A percentile compares a stretch with the other conserved stretches of the same genome.
phyloP scores from a whole-genome alignment of 441 rosid genomes.

The Pelargonium australe region DNA sequence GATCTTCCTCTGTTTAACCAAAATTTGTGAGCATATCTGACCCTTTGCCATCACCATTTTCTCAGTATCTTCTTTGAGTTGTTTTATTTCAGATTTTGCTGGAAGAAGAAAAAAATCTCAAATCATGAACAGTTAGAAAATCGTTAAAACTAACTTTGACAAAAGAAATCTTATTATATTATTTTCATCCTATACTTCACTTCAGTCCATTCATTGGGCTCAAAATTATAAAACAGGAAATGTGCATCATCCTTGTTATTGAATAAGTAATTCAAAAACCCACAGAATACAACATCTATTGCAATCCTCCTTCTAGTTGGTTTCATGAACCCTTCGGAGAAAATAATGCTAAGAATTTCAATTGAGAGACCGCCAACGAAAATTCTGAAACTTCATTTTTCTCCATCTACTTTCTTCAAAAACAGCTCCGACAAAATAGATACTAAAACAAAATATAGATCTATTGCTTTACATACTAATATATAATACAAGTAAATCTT shows the following conservation, averaged over 20 bases:
- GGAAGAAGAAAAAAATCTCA: conserved; percentile 16
- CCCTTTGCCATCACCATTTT: conserved; percentile 48
- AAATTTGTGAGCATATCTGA: conserved; percentile 43
- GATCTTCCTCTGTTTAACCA: conserved; percentile 51
- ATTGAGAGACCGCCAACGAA: background rate
- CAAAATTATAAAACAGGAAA: background rate
- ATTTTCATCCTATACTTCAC: background rate
- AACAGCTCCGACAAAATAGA: background rate
- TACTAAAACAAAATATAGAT: background rate
- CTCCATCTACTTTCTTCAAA: too few relatives aligned
- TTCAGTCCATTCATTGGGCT: background rate
- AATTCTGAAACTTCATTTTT: background rate
- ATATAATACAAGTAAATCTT: background rate
- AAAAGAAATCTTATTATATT: background rate
- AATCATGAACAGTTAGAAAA: background rate
- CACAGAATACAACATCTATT: background rate
- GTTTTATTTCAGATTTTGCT: conserved; percentile 46
- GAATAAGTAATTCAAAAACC: background rate
- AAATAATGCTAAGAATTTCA: background rate
- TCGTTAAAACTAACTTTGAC: background rate
- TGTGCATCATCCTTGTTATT: background rate
- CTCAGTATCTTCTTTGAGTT: conserved; percentile 46
- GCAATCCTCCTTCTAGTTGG: background rate
- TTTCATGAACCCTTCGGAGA: background rate
- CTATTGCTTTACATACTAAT: background rate